Evolutionary conservation across 768 basidiomycete species (phyloP).

Genomic region (Lactifluus volemus): DNA sequence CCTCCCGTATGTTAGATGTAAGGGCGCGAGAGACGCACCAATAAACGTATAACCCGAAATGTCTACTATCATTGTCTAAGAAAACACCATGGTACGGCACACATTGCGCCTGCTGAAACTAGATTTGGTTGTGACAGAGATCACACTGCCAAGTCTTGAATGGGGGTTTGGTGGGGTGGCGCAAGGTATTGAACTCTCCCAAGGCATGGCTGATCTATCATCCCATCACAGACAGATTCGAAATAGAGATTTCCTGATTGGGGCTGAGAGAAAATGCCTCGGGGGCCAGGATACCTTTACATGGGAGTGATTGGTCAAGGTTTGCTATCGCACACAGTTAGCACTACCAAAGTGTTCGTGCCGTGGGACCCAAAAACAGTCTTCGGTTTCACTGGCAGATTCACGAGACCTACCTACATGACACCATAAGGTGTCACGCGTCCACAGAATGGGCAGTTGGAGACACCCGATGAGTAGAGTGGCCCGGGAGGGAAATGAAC

Average conservation of each 20-base stretch:
- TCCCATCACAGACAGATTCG: neutral
- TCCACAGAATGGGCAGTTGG: neutral
- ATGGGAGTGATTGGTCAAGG: too few species aligned
- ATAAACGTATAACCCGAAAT: too few species aligned
- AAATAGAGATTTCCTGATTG: neutral
- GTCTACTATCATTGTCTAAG: too few species aligned
- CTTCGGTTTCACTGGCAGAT: neutral
- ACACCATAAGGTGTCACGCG: too few species aligned
- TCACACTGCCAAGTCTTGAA: neutral
- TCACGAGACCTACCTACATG: neutral
- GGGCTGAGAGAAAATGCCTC: neutral
- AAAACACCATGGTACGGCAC: neutral
- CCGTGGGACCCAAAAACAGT: neutral
- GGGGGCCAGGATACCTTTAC: neutral
- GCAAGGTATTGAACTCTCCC: neutral
- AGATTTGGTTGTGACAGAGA: neutral
- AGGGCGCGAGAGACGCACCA: too few species aligned
- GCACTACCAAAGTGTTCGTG: neutral
- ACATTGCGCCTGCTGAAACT: neutral
- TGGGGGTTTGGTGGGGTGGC: neutral
- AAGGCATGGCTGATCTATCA: neutral
- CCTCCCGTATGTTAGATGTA: neutral
- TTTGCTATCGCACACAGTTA: too few species aligned
- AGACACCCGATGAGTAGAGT: neutral
- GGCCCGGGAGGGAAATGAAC: too few species aligned